A percentile compares a stretch with the other conserved stretches of the same genome.
Evolutionary conservation across 75 land plant species (phyloP).

Genomic region (Cryptomeria japonica): DNA sequence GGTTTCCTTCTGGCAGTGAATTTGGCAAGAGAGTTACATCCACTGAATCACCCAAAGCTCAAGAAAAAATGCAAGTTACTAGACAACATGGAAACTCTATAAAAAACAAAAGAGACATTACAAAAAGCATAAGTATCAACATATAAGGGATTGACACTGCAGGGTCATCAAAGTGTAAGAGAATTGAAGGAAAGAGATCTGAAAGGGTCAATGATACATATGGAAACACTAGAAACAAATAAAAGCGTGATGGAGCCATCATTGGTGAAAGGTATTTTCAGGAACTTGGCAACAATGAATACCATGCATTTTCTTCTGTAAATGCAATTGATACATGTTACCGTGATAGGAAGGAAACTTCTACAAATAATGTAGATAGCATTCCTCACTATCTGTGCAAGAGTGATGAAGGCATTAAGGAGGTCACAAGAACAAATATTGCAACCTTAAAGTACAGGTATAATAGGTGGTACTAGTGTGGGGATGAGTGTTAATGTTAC

Average conservation of each 20-base stretch:
- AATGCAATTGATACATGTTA: conserved; percentile 51
- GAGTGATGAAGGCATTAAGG: conserved; percentile 15
- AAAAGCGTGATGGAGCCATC: conserved; percentile 17
- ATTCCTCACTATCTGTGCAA: conserved; percentile 15
- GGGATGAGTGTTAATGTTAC: conserved; percentile 20
- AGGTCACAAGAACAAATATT: conserved; percentile 22
- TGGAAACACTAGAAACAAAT: conserved; percentile 9
- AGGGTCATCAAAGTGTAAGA: conserved; percentile 32
- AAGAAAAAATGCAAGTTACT: neutral
- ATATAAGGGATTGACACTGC: conserved; percentile 16
- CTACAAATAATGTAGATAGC: conserved; percentile 49
- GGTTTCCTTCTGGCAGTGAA: conserved; percentile 28
- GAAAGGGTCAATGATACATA: conserved; percentile 11
- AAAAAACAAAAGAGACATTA: conserved; percentile 11
- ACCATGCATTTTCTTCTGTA: conserved; percentile 41
- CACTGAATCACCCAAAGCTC: conserved; percentile 15
- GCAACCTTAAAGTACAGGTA: conserved; percentile 26
- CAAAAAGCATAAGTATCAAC: conserved; percentile 20
- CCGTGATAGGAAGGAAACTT: conserved; percentile 31
- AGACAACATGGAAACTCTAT: conserved; percentile 14
- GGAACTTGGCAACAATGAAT: conserved; percentile 16
- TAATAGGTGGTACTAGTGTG: conserved; percentile 19
- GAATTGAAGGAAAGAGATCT: conserved; percentile 10
- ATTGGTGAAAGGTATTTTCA: neutral
- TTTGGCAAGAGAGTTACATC: conserved; percentile 21